Conservation (phyloP, 2,329 filamentous ascomycete genomes). For the Cadophora malorum region DNA sequence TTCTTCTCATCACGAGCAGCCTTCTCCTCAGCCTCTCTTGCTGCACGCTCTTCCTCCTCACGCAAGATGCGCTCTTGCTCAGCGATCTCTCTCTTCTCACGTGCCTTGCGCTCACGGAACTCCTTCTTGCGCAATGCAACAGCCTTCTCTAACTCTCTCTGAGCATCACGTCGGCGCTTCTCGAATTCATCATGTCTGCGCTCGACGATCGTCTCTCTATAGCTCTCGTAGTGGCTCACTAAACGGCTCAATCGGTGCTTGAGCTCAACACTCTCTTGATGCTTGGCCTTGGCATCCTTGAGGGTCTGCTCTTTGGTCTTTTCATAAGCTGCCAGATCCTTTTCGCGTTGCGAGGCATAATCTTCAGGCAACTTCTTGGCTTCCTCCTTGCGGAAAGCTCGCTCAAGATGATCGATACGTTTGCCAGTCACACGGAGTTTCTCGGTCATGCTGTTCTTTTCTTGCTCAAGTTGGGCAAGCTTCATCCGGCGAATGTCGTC, state of each 20-base stretch:
- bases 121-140: conserved; percentile 89
- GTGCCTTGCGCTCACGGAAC: conserved; percentile 79
- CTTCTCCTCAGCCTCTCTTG: conserved; percentile 86
- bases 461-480: conserved; percentile 92
- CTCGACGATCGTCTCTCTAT: conserved; percentile 82
- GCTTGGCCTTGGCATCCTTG: conserved; percentile 81
- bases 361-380: conserved; percentile 88
- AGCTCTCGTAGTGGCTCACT: conserved; percentile 82
- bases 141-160: conserved; percentile 91
- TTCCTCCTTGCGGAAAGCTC: conserved; percentile 95
- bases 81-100: conserved; percentile 84
- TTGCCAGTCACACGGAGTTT: conserved; percentile 91
- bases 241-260: conserved; percentile 91
- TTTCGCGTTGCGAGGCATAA: conserved; percentile 81
- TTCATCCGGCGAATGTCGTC: conserved; percentile 93
- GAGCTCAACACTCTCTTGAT: conserved; percentile 88
- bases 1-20: conserved; percentile 80
- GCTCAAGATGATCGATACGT: conserved; percentile 95
- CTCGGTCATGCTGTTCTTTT: conserved; percentile 96
- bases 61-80: conserved; percentile 78
- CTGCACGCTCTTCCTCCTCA: conserved; percentile 86
- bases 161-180: conserved; percentile 87
- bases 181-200: conserved; percentile 95
- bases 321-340: conserved; percentile 82
- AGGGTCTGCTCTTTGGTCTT: conserved; percentile 78